A percentile compares a stretch with the other conserved stretches of the same genome.
These are phyloP conservation scores for Apiospora pterosperma DNA, from an alignment of 2,329 filamentous ascomycete species.

Conservation along the genomic window DNA sequence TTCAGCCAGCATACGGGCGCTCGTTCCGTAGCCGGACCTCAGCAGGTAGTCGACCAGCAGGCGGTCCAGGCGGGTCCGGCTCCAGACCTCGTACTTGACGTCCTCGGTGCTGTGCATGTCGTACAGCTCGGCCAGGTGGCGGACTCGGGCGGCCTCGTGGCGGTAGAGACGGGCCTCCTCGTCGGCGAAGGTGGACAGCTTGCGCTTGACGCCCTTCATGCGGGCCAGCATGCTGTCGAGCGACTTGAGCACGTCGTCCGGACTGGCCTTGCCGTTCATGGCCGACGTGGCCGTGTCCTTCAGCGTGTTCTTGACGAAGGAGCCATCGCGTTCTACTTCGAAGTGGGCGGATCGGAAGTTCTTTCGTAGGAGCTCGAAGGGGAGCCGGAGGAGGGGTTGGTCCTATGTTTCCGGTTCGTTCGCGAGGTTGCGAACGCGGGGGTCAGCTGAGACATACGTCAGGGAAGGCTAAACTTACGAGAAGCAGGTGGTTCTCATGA, in stretches of 20 bases:
- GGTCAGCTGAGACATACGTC: neutral
- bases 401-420: slow-evolving; percentile 54
- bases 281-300: slow-evolving; percentile 65
- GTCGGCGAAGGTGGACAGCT: slow-evolving; percentile 71
- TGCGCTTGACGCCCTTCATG: slow-evolving; percentile 84
- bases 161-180: slow-evolving; percentile 77
- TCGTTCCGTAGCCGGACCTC: slow-evolving; percentile 76
- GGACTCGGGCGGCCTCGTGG: slow-evolving; percentile 72
- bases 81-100: slow-evolving; percentile 92
- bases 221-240: slow-evolving; percentile 82
- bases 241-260: slow-evolving; percentile 71
- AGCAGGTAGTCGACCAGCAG: slow-evolving; percentile 91
- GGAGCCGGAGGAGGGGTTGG: slow-evolving; percentile 88
- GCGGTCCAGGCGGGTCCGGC: slow-evolving; percentile 73
- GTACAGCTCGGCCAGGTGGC: slow-evolving; percentile 79
- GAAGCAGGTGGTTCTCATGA: slow-evolving; percentile 70
- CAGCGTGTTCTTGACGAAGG: slow-evolving; percentile 57
- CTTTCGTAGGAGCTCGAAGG: slow-evolving; percentile 87
- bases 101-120: slow-evolving; percentile 78
- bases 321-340: slow-evolving; percentile 68
- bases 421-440: no score
- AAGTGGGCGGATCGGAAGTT: slow-evolving; percentile 88
- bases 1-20: slow-evolving; percentile 69
- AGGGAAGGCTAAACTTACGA: slow-evolving; percentile 45
- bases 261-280: slow-evolving; percentile 56